phyloP scores from a whole-genome alignment of 169 alveolate species.

The Eimeria mitis region DNA sequence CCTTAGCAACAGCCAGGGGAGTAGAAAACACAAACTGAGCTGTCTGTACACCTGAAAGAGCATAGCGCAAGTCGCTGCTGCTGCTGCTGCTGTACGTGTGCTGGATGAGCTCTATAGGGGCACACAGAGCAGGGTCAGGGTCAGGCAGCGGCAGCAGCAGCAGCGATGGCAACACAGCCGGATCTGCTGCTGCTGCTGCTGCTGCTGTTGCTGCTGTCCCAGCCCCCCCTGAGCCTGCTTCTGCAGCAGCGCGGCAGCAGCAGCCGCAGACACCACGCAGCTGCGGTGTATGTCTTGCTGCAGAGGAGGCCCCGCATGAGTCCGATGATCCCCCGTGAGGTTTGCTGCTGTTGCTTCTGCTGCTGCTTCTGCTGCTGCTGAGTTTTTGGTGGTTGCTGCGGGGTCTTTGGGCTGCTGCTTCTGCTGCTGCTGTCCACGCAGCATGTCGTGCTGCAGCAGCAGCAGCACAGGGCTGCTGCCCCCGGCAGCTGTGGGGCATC shows the following conservation, averaged over 20 bases:
- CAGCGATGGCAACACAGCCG: conserved; percentile 37
- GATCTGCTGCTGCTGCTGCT: conserved; percentile 57
- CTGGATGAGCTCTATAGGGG: conserved; percentile 59
- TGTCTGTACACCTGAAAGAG: conserved; percentile 69
- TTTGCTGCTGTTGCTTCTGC: conserved; percentile 46
- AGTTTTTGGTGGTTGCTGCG: conserved; percentile 7
- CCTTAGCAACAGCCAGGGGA: conserved; percentile 43
- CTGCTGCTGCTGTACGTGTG: conserved; percentile 62
- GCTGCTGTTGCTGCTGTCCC: background rate
- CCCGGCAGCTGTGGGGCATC: background rate
- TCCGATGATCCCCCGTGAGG: background rate
- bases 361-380: conserved; percentile 32
- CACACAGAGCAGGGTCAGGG: conserved; percentile 46
- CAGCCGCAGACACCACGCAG: conserved; percentile 57
- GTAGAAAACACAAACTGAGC: conserved; percentile 56
- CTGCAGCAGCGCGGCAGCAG: conserved; percentile 38
- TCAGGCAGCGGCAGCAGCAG: conserved; percentile 65
- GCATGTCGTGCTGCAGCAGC: conserved; percentile 48
- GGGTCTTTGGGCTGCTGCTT: conserved; percentile 25
- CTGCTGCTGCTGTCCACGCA: conserved; percentile 75
- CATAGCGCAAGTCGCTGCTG: conserved; percentile 72
- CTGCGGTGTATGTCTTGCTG: background rate
- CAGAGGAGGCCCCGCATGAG: background rate
- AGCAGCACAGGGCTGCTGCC: conserved; percentile 34
- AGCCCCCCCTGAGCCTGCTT: background rate